These are phyloP conservation scores for Rhizopogon vinicolor DNA, from an alignment of 768 basidiomycete genomes.

Conservation along the genomic window DNA sequence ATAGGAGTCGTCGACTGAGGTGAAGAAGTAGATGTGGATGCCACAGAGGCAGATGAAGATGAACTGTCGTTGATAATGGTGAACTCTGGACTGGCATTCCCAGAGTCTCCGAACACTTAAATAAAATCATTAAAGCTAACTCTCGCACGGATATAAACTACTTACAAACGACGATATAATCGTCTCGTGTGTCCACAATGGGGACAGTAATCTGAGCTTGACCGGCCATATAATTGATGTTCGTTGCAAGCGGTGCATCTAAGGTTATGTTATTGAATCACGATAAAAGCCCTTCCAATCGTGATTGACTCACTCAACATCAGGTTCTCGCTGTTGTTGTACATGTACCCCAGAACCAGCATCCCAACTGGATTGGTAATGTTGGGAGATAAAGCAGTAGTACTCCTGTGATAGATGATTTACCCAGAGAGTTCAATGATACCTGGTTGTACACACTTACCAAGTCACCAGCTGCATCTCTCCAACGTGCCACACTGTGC, in stretches of 20 bases:
- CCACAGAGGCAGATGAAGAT: constrained; percentile 30
- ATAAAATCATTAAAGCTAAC: background rate
- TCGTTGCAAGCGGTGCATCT: constrained; percentile 32
- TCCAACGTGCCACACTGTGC: constrained; percentile 42
- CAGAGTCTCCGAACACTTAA: constrained; percentile 36
- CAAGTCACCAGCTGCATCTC: constrained; percentile 45
- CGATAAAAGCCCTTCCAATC: background rate
- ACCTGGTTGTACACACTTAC: constrained; percentile 26
- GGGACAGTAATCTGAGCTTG: constrained; percentile 31
- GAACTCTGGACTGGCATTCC: constrained; percentile 35
- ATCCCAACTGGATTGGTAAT: constrained; percentile 25
- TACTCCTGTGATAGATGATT: constrained; percentile 28
- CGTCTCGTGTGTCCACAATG: constrained; percentile 22
- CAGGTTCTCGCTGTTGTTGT: constrained; percentile 26
- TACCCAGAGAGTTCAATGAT: constrained; percentile 37
- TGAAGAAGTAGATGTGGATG: constrained; percentile 5
- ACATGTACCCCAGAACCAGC: constrained; percentile 22
- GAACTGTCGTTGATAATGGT: constrained; percentile 51
- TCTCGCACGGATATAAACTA: constrained; percentile 2
- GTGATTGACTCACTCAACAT: constrained; percentile 20
- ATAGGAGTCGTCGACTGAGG: background rate
- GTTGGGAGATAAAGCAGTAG: constrained; percentile 21
- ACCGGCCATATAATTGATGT: constrained; percentile 26
- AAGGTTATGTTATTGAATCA: background rate
- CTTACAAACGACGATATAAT: constrained; percentile 35